Evolutionary conservation across 2,329 filamentous ascomycete species (phyloP).

Genomic region (Raffaelea ambrosiae): DNA sequence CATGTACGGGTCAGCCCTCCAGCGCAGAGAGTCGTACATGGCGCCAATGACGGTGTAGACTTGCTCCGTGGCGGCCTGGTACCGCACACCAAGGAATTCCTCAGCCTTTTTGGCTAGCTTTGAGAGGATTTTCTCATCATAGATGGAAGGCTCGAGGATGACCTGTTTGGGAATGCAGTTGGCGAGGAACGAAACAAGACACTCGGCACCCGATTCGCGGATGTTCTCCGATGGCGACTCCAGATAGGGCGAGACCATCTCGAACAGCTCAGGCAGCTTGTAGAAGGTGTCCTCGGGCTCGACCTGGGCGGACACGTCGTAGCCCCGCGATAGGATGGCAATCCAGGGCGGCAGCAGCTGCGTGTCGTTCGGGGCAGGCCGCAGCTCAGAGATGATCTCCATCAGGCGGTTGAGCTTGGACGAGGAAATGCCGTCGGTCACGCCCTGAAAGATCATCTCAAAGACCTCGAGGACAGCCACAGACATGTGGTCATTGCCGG

Average conservation of each 20-base stretch:
- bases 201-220: constrained; percentile 87
- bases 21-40: constrained; percentile 79
- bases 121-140: constrained; percentile 82
- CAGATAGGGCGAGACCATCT: constrained; percentile 71
- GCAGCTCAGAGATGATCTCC: constrained; percentile 85
- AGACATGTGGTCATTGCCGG: constrained; percentile 89
- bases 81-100: constrained; percentile 77
- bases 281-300: constrained; percentile 86
- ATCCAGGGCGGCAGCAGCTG: constrained; percentile 95
- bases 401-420: constrained; percentile 82
- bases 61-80: constrained; percentile 89
- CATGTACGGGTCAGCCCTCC: constrained; percentile 75
- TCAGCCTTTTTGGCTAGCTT: constrained; percentile 68
- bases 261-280: constrained; percentile 79
- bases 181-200: constrained; percentile 82
- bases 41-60: constrained; percentile 83
- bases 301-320: constrained; percentile 85
- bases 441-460: constrained; percentile 89
- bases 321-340: constrained; percentile 86
- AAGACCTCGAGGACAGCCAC: constrained; percentile 97
- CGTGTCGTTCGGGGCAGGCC: constrained; percentile 86
- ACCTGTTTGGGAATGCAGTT: constrained; percentile 81
- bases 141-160: constrained; percentile 80
- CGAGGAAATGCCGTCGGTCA: constrained; percentile 81
- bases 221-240: constrained; percentile 88